A percentile compares a stretch with the other conserved stretches of the same genome.
These are phyloP conservation scores for Cyamopsis tetragonoloba DNA, from an alignment of 306 rosid genomes.

Conservation along the genomic window DNA sequence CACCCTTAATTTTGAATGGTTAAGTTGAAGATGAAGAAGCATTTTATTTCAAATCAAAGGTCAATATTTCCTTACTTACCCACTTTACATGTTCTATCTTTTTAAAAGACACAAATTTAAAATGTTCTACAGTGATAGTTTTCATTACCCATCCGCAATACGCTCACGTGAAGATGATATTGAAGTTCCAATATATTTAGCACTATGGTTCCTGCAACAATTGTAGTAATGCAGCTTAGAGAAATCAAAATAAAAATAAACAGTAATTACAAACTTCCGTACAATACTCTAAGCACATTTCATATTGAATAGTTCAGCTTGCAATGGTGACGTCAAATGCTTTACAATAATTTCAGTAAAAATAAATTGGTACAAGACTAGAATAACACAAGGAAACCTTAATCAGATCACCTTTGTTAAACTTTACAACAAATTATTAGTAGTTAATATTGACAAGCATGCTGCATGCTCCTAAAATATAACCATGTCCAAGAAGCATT, in stretches of 20 bases:
- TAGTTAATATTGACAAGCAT: not conserved
- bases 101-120: too few species aligned
- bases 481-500: constrained; percentile 5
- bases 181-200: constrained; percentile 35
- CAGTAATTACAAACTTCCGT: not conserved
- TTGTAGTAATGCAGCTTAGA: not conserved
- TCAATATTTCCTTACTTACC: too few species aligned
- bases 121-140: too few species aligned
- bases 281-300: not conserved
- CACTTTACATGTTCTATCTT: too few species aligned
- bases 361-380: not conserved
- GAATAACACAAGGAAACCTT: not conserved
- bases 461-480: not conserved
- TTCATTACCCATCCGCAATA: constrained; percentile 49
- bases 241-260: not conserved
- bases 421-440: not conserved
- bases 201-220: constrained; percentile 34
- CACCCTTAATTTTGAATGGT: too few species aligned
- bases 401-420: constrained; percentile 5
- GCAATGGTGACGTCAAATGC: not conserved
- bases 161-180: constrained; percentile 44
- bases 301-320: not conserved
- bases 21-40: too few species aligned
- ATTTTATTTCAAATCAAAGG: too few species aligned
- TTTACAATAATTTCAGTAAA: not conserved